phyloP scores from a whole-genome alignment of 345 rosid genomes.

The Camelina sativa region DNA sequence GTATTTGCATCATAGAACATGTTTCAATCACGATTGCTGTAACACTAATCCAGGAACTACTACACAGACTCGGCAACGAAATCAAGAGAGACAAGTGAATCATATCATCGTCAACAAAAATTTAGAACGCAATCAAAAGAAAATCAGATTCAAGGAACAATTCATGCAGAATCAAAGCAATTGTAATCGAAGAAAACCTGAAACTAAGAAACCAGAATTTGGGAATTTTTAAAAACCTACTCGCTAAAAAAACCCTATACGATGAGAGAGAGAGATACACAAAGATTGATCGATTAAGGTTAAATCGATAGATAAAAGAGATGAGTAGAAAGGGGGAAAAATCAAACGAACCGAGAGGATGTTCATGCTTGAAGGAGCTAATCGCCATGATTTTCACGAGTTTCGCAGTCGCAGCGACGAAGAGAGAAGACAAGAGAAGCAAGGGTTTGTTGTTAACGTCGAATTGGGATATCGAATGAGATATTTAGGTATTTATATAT shows the following conservation, averaged over 20 bases:
- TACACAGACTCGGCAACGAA: no score
- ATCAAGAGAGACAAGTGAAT: neutral
- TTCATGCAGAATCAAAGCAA: neutral
- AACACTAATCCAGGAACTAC: no score
- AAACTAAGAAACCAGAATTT: neutral
- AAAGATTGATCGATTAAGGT: neutral
- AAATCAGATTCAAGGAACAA: neutral
- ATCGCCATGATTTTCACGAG: slow-evolving; percentile 57
- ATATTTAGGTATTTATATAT: no score
- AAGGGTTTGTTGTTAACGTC: neutral
- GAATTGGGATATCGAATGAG: neutral
- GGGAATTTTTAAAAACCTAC: neutral
- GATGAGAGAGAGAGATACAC: slow-evolving; percentile 14
- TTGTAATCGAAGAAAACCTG: neutral
- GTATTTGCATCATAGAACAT: no score
- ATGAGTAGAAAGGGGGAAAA: neutral
- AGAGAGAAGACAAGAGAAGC: neutral
- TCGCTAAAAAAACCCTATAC: neutral
- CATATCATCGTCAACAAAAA: neutral
- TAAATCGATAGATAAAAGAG: slow-evolving; percentile 4
- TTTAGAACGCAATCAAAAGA: neutral
- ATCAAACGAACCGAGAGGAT: slow-evolving; percentile 73
- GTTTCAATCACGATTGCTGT: no score
- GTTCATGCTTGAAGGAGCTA: slow-evolving; percentile 87
- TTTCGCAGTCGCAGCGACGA: slow-evolving; percentile 41